These are phyloP conservation scores for Litsea cubeba DNA, from an alignment of 164 flowering plant genomes.

Conservation along the genomic window DNA sequence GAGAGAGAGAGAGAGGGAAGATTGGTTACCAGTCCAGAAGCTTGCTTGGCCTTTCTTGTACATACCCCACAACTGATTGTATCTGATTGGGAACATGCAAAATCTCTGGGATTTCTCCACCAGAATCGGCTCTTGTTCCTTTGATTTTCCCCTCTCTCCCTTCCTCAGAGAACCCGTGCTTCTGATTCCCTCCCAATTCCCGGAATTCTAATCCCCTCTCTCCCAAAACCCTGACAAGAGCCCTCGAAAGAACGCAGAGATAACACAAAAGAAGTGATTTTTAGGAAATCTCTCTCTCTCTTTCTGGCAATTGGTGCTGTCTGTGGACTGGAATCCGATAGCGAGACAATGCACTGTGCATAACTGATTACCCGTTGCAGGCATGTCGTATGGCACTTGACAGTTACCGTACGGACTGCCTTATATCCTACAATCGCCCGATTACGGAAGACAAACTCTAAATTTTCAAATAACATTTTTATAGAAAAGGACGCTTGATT, in stretches of 20 bases:
- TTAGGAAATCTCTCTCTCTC: background rate
- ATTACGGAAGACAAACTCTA: too few species aligned
- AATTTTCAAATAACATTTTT: too few species aligned
- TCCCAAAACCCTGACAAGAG: slow-evolving; percentile 1
- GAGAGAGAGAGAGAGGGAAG: background rate
- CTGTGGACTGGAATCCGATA: background rate
- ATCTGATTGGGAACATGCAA: slow-evolving; percentile 76
- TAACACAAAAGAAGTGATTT: background rate
- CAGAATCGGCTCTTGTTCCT: slow-evolving; percentile 57
- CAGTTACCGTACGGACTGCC: too few species aligned
- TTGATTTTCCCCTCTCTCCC: slow-evolving; percentile 17
- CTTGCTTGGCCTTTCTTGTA: slow-evolving; percentile 82
- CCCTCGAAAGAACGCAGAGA: background rate
- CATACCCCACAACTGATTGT: slow-evolving; percentile 78
- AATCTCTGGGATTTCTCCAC: slow-evolving; percentile 51
- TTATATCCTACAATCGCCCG: too few species aligned
- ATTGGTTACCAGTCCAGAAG: slow-evolving; percentile 65
- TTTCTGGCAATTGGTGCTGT: background rate
- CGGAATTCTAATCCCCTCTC: background rate
- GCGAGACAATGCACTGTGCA: background rate
- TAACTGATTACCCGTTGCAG: background rate
- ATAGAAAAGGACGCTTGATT: too few species aligned
- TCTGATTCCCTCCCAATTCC: background rate
- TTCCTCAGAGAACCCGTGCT: slow-evolving; percentile 25
- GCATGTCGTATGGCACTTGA: too few species aligned